These are phyloP conservation scores for Camellia sinensis DNA, from an alignment of 148 eudicot genomes.

Conservation along the genomic window DNA sequence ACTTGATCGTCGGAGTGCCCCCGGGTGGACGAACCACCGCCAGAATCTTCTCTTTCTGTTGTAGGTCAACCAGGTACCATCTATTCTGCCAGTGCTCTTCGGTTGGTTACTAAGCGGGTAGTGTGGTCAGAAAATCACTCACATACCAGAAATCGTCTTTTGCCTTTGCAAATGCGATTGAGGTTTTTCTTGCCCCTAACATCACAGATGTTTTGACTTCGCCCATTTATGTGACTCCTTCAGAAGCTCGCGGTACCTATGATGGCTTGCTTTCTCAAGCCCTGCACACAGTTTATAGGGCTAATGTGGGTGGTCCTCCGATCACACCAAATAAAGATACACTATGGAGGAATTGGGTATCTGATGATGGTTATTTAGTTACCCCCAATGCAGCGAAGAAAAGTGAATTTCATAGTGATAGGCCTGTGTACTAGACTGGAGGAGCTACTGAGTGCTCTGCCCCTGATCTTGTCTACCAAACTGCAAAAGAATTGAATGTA, in stretches of 20 bases:
- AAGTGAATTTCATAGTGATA: background rate
- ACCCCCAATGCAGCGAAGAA: background rate
- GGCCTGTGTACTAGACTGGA: background rate
- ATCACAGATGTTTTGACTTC: background rate
- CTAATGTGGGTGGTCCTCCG: conserved; percentile 26
- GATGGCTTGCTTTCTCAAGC: background rate
- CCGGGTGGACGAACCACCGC: no score
- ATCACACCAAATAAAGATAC: conserved; percentile 13
- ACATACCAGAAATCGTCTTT: background rate
- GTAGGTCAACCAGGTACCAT: no score
- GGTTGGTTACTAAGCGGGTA: no score
- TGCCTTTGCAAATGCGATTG: conserved; percentile 56
- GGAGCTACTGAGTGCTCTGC: conserved; percentile 18
- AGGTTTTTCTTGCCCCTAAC: conserved; percentile 25
- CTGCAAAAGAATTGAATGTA: conserved; percentile 25
- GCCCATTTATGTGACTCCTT: conserved; percentile 14
- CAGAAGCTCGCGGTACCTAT: conserved; percentile 4
- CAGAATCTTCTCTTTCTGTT: no score
- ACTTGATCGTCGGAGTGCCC: no score
- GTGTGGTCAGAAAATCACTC: no score
- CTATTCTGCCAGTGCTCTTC: no score
- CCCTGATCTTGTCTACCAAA: conserved; percentile 27
- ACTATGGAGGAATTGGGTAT: conserved; percentile 26
- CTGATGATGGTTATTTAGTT: conserved; percentile 13
- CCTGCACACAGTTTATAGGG: conserved; percentile 21